Conservation (phyloP, 805 yeast species). For the Spathaspora sp. region DNA sequence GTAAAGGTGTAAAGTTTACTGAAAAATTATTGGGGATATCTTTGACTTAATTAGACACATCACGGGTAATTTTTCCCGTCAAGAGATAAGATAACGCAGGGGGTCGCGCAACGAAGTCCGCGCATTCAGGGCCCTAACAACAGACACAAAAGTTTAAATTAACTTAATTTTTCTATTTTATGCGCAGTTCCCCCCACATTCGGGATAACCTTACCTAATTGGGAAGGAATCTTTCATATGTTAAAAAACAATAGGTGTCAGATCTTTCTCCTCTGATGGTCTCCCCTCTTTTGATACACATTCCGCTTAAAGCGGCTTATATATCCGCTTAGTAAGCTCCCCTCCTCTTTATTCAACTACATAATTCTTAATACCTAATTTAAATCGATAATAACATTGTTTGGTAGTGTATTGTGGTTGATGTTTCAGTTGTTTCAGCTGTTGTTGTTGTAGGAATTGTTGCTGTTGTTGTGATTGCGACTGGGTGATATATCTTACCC, state of each 20-base stretch:
- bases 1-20: too few species aligned
- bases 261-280: too few species aligned
- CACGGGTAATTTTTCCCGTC: not conserved
- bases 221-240: not conserved
- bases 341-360: too few species aligned
- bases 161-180: too few species aligned
- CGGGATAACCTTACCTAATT: not conserved
- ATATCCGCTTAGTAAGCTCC: too few species aligned
- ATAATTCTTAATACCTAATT: conserved; percentile 13
- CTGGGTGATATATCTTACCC: conserved; percentile 60
- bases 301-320: too few species aligned
- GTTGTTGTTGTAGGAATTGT: not conserved
- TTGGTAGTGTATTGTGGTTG: not conserved
- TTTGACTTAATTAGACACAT: too few species aligned
- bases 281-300: too few species aligned
- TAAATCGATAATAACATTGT: conserved; percentile 19
- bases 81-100: not conserved
- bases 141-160: too few species aligned
- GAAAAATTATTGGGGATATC: too few species aligned
- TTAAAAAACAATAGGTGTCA: too few species aligned
- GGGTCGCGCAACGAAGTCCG: not conserved
- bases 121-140: too few species aligned
- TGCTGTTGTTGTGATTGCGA: not conserved
- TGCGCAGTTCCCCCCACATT: not conserved
- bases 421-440: not conserved